A percentile compares a stretch with the other conserved stretches of the same genome.
Conservation (phyloP, 805 yeast genomes). For the Candida ficus region DNA sequence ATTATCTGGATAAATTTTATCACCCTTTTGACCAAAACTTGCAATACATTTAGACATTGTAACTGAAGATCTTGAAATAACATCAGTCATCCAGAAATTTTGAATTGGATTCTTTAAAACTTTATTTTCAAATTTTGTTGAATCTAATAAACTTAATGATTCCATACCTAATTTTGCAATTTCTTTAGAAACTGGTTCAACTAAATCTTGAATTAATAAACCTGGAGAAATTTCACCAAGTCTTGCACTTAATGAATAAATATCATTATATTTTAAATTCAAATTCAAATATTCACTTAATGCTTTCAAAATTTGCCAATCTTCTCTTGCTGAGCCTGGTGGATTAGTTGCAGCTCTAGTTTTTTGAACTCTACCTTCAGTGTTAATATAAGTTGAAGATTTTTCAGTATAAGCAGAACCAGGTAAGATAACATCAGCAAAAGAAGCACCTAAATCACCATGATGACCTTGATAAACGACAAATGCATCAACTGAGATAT, state of each 20-base stretch:
- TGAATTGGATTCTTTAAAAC: constrained; percentile 66
- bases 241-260: constrained; percentile 61
- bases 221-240: constrained; percentile 77
- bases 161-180: constrained; percentile 54
- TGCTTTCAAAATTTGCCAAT: constrained; percentile 85
- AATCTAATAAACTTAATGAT: constrained; percentile 32
- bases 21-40: constrained; percentile 62
- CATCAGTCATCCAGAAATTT: constrained; percentile 86
- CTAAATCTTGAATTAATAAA: constrained; percentile 65
- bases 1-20: constrained; percentile 45
- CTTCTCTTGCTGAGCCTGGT: constrained; percentile 88
- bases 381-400: constrained; percentile 77
- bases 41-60: constrained; percentile 87
- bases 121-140: constrained; percentile 35
- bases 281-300: constrained; percentile 70
- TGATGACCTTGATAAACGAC: constrained; percentile 90
- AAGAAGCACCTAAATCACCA: constrained; percentile 84
- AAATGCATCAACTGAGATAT: constrained; percentile 78
- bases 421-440: constrained; percentile 83
- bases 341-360: constrained; percentile 85
- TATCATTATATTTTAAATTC: constrained; percentile 72
- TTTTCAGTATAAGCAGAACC: constrained; percentile 89
- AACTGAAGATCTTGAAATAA: constrained; percentile 79
- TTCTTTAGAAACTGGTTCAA: constrained; percentile 62
- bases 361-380: constrained; percentile 83